Conservation (phyloP, 768 basidiomycete species). For the Sarcodon sp. region DNA sequence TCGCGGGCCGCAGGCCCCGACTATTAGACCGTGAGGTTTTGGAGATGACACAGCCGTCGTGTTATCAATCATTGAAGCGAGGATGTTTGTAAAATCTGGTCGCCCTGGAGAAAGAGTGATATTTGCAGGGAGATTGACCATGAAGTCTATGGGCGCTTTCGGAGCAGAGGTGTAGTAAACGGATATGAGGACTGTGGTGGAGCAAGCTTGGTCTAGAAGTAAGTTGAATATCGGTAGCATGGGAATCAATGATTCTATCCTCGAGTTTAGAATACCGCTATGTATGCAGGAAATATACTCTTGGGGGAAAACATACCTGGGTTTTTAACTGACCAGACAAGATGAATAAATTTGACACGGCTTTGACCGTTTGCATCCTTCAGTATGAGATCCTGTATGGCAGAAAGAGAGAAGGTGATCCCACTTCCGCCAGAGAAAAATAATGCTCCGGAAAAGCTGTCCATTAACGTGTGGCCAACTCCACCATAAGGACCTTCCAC, state of each 20-base stretch:
- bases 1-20: constrained; percentile 52
- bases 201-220: constrained; percentile 28
- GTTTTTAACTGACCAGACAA: constrained; percentile 56
- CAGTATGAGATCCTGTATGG: constrained; percentile 51
- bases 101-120: constrained; percentile 17
- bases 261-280: constrained; percentile 4
- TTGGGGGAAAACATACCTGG: constrained; percentile 22
- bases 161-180: constrained; percentile 39
- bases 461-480: constrained; percentile 42
- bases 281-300: constrained; percentile 1
- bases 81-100: constrained; percentile 10
- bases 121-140: constrained; percentile 14
- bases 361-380: constrained; percentile 35
- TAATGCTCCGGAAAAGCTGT: constrained; percentile 54
- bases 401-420: constrained; percentile 54
- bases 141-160: constrained; percentile 4
- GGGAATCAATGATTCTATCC: constrained; percentile 28
- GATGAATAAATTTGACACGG: constrained; percentile 43
- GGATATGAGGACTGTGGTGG: constrained; percentile 30
- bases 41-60: background rate
- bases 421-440: constrained; percentile 72
- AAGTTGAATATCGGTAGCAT: constrained; percentile 34
- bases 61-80: background rate
- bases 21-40: constrained; percentile 36
- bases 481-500: constrained; percentile 65